A percentile compares a stretch with the other conserved stretches of the same genome.
phyloP scores from a whole-genome alignment of 345 rosid genomes.

The Heritiera littoralis region DNA sequence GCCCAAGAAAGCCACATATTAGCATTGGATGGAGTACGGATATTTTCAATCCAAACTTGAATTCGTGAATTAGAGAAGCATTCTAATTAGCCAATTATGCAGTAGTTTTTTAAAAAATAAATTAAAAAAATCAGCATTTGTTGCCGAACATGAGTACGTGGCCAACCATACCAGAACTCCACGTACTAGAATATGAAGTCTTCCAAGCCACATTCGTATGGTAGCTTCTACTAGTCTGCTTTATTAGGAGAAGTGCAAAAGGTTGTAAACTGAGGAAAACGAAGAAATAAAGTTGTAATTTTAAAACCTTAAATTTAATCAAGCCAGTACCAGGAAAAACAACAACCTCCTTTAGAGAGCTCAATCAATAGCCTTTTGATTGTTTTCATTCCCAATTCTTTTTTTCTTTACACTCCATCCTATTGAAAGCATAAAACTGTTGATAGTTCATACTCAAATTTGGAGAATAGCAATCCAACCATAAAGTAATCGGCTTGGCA shows the following conservation, averaged over 20 bases:
- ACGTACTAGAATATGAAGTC: background rate
- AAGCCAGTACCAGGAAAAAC: background rate
- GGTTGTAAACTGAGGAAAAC: background rate
- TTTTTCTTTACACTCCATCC: background rate
- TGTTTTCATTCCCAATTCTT: background rate
- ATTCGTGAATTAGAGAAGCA: background rate
- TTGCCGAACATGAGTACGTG: background rate
- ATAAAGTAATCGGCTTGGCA: background rate
- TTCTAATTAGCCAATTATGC: background rate
- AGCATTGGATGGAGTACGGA: background rate
- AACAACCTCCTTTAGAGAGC: background rate
- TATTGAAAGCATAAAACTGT: background rate
- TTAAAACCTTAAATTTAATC: background rate
- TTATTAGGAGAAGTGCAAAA: background rate
- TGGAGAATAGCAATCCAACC: background rate
- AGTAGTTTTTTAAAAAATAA: background rate
- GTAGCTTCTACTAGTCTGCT: background rate
- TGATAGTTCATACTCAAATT: background rate
- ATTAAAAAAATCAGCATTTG: background rate
- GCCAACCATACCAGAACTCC: background rate
- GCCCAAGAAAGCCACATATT: slow-evolving; percentile 23
- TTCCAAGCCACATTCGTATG: background rate
- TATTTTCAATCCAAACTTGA: background rate
- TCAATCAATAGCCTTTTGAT: background rate
- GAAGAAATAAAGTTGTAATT: background rate